These are phyloP conservation scores for Talaromyces pinophilus DNA, from an alignment of 2,329 filamentous ascomycete genomes.

Conservation along the genomic window DNA sequence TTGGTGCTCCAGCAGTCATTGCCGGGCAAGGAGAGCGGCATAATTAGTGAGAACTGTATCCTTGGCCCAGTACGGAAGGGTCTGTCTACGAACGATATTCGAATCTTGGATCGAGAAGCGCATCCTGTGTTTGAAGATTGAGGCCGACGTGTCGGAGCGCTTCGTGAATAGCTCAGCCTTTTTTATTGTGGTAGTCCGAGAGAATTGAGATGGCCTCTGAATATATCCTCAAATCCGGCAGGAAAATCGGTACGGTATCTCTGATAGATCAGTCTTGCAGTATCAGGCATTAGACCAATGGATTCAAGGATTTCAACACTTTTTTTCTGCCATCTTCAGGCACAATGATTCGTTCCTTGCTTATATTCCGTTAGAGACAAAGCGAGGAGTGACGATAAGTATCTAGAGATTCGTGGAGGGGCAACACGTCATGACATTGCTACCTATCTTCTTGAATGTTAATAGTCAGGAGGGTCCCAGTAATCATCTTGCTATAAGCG, in stretches of 20 bases:
- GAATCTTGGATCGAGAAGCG: background rate
- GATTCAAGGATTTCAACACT: background rate
- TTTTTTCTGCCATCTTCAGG: background rate
- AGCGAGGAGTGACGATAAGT: background rate
- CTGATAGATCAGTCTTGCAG: background rate
- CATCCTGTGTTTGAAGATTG: background rate
- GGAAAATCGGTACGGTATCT: background rate
- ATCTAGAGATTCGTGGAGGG: background rate
- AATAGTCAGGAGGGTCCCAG: background rate
- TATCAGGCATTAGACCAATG: background rate
- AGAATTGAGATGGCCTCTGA: background rate
- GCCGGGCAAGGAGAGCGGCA: background rate
- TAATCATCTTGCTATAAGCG: background rate
- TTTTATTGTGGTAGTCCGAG: background rate
- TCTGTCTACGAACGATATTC: background rate
- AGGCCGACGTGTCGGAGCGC: background rate
- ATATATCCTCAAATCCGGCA: background rate
- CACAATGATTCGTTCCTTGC: background rate
- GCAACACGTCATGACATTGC: background rate
- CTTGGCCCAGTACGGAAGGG: background rate
- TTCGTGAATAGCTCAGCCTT: background rate
- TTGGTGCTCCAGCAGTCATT: background rate
- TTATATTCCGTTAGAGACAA: background rate
- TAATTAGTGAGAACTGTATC: background rate
- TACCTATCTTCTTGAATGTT: background rate